Base-by-base conservation (phyloP, 2,329 filamentous ascomycete genomes). In the Fusarium sp. region DNA sequence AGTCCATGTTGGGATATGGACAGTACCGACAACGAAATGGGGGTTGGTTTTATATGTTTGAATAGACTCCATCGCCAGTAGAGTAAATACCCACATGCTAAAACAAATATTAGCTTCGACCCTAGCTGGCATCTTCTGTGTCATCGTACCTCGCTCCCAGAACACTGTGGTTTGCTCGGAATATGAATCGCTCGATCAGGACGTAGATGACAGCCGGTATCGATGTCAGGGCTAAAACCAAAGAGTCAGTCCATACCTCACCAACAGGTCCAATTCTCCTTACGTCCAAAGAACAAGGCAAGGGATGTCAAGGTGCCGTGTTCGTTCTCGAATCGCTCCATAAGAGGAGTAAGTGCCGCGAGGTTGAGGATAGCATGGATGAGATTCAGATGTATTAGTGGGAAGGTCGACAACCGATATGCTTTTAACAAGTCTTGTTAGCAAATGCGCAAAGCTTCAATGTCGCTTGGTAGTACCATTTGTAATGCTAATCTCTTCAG, bases 281-380 rank as follows among this genome's bases (percentile, higher is more conserved):
- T 86, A 97, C 94, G 95, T 62, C 96, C 96, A 77, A 96, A 89
- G 80, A 98, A 98, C 56, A 98, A 85, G 38, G 93, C 89, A 70
- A 97, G 80, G n/a, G 94, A 92, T 30, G 93, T 93, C 77, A 98
- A 85, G 11, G 95, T 98, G 56, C 96, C 96, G 81, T 97, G 91
- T 80, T 98, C 95, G 69, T 89, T 88, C 83, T 99, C 96, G 81
- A 98, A 99, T 67, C 95, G 89, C 82, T 98, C 95, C 80, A 99
- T 84, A 55, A 99, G 85, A n/a, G 96, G 96, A 41, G 91, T 91
- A 69, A 98, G 81, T 26, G 94, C 93, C 70, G 97, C 56, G 27
- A 94, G 80, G 81, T 98, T 97, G 78, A 97, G 84, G 57, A 95
- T 77, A 67, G 91, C 87, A 81, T 98, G 96, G 75, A 97, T 85